Base-by-base conservation (phyloP, 2,329 filamentous ascomycete species). In the Gaeumannomyces tritici region DNA sequence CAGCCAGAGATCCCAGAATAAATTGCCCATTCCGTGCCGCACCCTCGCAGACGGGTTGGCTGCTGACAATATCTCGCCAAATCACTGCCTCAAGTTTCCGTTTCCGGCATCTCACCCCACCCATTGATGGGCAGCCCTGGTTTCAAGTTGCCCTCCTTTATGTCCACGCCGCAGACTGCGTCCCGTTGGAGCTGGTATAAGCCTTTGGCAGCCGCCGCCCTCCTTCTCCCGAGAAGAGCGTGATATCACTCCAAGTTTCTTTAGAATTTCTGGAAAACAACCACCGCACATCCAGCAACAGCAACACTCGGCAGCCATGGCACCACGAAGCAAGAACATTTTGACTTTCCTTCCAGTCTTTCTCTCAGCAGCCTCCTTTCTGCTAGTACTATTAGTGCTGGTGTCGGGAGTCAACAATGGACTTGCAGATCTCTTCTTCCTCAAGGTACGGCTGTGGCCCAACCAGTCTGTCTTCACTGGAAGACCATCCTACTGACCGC, bases 401-500 rank as follows among this genome's bases (percentile, higher is more conserved):
- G 63, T 68, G 24, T 62, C 64, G 2, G 68, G 68, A 11, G 62
- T 69, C 28, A 64, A 66, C 54, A 64, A 66, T 54, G 26, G 35
- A 11, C 56, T 70, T 26, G 61, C 58, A 3, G 60, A 64, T 8
- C 56, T 73, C 55, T 70, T 71, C 56, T 75, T 72, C 64, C 62
- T 77, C 42, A 74, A 70, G 67, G 74, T 73, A 66, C 12, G 29
- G 2, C 11, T 2, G 3, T n/a, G 35, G 8, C 35, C 27, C 35
- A 27, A 55, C 65, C 60, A 27, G 11, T 57, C 15, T n/a, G 21
- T 1, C 51, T 18, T 29, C 13, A 18, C 35, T 31, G n/a, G 12
- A 1, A 15, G 6, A 42, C 1, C 24, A 7, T 28, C 4, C 59
- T 6, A 12, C 28, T 61, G 54, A 61, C 28, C 24, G 8, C 13